These are phyloP conservation scores for Lepiota venenata DNA, from an alignment of 768 basidiomycete genomes.

Conservation along the genomic window DNA sequence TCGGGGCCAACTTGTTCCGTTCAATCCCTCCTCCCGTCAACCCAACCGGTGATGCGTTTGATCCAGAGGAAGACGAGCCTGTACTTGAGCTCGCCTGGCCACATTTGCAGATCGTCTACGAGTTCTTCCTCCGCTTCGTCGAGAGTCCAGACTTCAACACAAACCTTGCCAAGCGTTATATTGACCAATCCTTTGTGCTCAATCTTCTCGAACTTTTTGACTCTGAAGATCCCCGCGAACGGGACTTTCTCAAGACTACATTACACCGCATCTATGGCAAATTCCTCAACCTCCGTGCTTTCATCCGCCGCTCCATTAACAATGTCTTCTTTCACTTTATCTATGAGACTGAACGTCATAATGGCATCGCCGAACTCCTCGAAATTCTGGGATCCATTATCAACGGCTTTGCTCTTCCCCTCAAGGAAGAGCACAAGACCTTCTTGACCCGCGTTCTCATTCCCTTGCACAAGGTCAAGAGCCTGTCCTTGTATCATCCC, in stretches of 20 bases:
- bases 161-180: conserved; percentile 94
- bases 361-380: conserved; percentile 96
- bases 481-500: conserved; percentile 97
- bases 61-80: conserved; percentile 99
- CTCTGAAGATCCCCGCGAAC: conserved; percentile 97
- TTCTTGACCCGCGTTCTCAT: conserved; percentile 94
- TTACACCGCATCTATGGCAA: conserved; percentile 99
- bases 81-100: conserved; percentile 99
- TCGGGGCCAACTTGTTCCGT: conserved; percentile 97
- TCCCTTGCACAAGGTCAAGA: conserved; percentile 97
- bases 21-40: conserved; percentile 99
- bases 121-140: conserved; percentile 98
- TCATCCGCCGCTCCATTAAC: conserved; percentile 98
- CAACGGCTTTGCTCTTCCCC: conserved; percentile 96
- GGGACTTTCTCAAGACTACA: conserved; percentile 99
- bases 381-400: conserved; percentile 99
- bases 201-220: conserved; percentile 98
- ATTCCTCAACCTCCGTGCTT: conserved; percentile 97
- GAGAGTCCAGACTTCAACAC: conserved; percentile 98
- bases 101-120: conserved; percentile 98
- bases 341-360: conserved; percentile 98
- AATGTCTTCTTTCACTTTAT: conserved; percentile 99
- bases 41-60: conserved; percentile 96
- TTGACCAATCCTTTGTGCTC: conserved; percentile 94
- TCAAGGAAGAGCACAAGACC: conserved; percentile 99